A percentile compares a stretch with the other conserved stretches of the same genome.
Conservation (phyloP, 345 rosid species). For the Stellera chamaejasme region DNA sequence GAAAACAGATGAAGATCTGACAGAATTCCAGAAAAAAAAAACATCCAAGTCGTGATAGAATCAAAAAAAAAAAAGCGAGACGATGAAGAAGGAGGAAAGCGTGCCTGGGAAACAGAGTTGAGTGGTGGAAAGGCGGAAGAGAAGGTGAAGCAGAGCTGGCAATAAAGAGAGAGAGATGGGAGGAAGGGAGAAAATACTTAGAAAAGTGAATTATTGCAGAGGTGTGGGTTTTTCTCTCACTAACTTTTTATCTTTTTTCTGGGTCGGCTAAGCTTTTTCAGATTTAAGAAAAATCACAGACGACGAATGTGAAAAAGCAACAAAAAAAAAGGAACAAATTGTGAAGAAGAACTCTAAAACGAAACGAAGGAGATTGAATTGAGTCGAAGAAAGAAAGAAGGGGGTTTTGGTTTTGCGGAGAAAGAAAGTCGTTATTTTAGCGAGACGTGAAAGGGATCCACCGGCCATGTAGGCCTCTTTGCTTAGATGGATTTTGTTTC, state of each 20-base stretch:
- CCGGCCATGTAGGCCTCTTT: slow-evolving; percentile 33
- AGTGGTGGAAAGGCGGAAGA: slow-evolving; percentile 4
- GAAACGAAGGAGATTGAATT: background rate
- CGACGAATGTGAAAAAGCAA: no score
- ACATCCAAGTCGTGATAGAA: no score
- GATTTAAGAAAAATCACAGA: slow-evolving; percentile 9
- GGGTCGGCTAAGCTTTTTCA: slow-evolving; percentile 8
- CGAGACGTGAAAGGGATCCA: slow-evolving; percentile 24
- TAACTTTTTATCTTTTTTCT: slow-evolving; percentile 13
- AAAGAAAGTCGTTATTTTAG: slow-evolving; percentile 22
- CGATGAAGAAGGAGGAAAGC: background rate
- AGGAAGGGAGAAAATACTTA: background rate
- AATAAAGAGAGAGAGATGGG: slow-evolving; percentile 9
- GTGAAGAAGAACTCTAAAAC: background rate
- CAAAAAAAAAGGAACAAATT: background rate
- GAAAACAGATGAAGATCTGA: slow-evolving; percentile 19
- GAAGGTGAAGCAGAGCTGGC: slow-evolving; percentile 16
- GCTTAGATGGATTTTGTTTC: background rate
- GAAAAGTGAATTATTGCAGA: slow-evolving; percentile 20
- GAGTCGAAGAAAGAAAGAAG: no score
- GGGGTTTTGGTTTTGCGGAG: no score
- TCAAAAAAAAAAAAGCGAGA: no score
- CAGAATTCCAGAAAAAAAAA: slow-evolving; percentile 2
- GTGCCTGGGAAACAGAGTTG: slow-evolving; percentile 15
- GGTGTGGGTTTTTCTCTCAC: no score